A percentile compares a stretch with the other conserved stretches of the same genome.
Evolutionary conservation across 208 protist species (phyloP).

Genomic region (Angomonas deanei): DNA sequence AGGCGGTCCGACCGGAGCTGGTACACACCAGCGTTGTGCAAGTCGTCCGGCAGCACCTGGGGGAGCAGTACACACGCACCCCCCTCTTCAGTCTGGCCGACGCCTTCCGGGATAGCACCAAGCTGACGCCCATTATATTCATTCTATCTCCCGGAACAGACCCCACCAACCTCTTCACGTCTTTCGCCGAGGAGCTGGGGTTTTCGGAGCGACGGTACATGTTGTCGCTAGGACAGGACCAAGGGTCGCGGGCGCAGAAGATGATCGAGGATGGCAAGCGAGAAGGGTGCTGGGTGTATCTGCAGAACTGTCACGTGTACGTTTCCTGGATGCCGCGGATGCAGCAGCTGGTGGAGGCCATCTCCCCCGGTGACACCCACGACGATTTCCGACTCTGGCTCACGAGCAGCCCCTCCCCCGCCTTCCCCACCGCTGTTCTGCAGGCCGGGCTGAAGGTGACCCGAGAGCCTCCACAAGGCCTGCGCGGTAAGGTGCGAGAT

Average conservation of each 20-base stretch:
- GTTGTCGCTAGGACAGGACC: conserved; percentile 93
- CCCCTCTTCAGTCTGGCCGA: conserved; percentile 80
- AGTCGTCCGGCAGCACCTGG: conserved; percentile 65
- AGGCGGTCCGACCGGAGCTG: conserved; percentile 77
- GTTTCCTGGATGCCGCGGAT: conserved; percentile 92
- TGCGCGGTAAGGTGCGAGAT: conserved; percentile 89
- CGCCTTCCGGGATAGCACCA: conserved; percentile 86
- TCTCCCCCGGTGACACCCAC: conserved; percentile 67
- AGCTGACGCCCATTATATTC: conserved; percentile 92
- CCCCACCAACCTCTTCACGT: conserved; percentile 86
- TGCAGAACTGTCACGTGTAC: conserved; percentile 96
- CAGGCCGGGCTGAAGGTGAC: conserved; percentile 94
- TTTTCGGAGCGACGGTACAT: conserved; percentile 81
- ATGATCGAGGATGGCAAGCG: conserved; percentile 78
- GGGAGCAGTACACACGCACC: conserved; percentile 72
- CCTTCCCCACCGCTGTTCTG: conserved; percentile 92
- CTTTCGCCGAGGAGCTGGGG: conserved; percentile 86
- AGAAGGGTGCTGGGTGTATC: conserved; percentile 91
- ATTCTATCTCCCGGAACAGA: conserved; percentile 92
- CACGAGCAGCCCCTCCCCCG: conserved; percentile 88
- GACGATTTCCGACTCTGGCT: conserved; percentile 94
- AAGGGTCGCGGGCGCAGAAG: conserved; percentile 83
- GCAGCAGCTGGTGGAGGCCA: conserved; percentile 82
- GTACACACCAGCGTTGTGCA: conserved; percentile 63
- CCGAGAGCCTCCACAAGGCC: conserved; percentile 93